phyloP scores from a whole-genome alignment of 225 moss, liverwort and hornwort genomes.

The Physcomitrellopsis africana region DNA sequence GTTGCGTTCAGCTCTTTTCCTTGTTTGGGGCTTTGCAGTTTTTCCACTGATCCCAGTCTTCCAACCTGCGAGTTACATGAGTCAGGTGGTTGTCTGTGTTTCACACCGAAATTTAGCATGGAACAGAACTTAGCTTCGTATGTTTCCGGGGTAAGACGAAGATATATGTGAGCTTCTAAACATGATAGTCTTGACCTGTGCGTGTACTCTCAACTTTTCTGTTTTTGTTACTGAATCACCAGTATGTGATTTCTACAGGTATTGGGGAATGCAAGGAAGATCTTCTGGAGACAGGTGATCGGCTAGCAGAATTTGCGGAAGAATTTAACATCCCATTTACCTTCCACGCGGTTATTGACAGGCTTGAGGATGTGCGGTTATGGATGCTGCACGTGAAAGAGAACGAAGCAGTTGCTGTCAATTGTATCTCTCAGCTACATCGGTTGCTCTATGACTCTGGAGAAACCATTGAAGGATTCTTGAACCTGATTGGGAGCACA shows the following conservation, averaged over 20 bases:
- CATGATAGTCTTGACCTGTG: no score
- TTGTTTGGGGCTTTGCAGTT: background rate
- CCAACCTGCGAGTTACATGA: background rate
- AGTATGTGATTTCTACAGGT: slow-evolving; percentile 35
- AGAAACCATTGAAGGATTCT: slow-evolving; percentile 68
- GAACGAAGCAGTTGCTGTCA: slow-evolving; percentile 90
- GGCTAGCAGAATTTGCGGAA: slow-evolving; percentile 89
- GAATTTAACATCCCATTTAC: slow-evolving; percentile 84
- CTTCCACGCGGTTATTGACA: slow-evolving; percentile 91
- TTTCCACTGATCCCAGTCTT: background rate
- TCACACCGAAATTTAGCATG: background rate
- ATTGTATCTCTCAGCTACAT: slow-evolving; percentile 87
- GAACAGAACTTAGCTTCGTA: background rate
- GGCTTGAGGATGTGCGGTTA: slow-evolving; percentile 88
- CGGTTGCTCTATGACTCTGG: slow-evolving; percentile 76
- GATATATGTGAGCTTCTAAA: background rate
- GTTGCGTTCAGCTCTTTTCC: background rate
- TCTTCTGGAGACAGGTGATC: slow-evolving; percentile 90
- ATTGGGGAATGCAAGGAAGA: slow-evolving; percentile 97
- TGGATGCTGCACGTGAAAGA: slow-evolving; percentile 99
- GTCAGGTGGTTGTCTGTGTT: slow-evolving; percentile 1
- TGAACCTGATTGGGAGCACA: slow-evolving; percentile 77
- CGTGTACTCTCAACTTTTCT: background rate
- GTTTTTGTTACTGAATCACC: background rate
- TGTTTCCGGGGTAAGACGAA: background rate